phyloP scores from a whole-genome alignment of 345 rosid genomes.

The Excoecaria cochinchinensis region DNA sequence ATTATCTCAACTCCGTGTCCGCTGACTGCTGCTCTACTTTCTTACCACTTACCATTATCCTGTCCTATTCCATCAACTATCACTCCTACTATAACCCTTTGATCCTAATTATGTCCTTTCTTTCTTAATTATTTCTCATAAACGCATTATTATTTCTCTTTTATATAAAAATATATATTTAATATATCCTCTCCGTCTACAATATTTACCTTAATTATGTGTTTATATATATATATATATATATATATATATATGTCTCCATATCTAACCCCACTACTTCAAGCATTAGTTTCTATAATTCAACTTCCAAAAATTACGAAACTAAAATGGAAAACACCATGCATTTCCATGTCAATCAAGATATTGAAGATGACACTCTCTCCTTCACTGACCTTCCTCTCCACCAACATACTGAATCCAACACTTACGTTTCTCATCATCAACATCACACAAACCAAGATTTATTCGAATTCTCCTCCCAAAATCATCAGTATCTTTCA shows the following conservation, averaged over 20 bases:
- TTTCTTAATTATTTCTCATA: background rate
- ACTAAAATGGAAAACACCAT: background rate
- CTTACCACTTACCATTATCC: too few species aligned
- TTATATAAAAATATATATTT: too few species aligned
- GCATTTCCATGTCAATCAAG: background rate
- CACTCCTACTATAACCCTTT: background rate
- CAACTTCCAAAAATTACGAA: too few species aligned
- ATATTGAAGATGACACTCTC: background rate
- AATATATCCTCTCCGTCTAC: too few species aligned
- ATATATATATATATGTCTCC: background rate
- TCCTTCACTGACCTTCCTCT: constrained; percentile 1
- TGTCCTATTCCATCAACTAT: too few species aligned
- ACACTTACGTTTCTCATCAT: background rate
- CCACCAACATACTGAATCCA: background rate
- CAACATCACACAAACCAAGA: background rate
- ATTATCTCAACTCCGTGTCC: too few species aligned
- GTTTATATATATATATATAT: background rate
- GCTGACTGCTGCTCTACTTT: too few species aligned
- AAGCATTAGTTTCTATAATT: background rate
- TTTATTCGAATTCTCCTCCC: constrained; percentile 7
- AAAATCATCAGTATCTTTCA: background rate
- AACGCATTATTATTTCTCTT: too few species aligned
- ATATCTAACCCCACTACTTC: background rate
- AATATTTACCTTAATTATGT: too few species aligned
- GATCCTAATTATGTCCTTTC: background rate